Evolutionary conservation across 345 rosid species (phyloP).

Genomic region (Populus davidiana): DNA sequence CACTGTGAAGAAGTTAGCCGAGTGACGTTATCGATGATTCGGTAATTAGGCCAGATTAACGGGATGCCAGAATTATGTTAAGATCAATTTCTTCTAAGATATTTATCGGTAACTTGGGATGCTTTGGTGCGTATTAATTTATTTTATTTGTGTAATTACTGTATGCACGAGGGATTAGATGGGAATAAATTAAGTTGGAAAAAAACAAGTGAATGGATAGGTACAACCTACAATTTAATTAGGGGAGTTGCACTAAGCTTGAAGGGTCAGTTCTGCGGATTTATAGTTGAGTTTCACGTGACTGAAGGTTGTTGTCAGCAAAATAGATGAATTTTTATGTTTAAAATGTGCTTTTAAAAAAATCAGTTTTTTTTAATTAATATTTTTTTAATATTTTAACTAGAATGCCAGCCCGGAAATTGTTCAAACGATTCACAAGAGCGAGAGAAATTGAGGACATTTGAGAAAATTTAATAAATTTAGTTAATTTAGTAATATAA

Average conservation of each 20-base stretch:
- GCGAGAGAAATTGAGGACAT: too few relatives aligned
- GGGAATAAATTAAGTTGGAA: not conserved
- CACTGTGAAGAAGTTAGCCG: not conserved
- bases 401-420: too few relatives aligned
- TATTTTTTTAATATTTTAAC: too few relatives aligned
- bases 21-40: not conserved
- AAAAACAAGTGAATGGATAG: not conserved
- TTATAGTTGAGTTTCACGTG: not conserved
- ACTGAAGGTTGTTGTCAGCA: not conserved
- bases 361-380: too few relatives aligned
- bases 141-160: not conserved
- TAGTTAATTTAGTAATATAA: too few relatives aligned
- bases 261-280: not conserved
- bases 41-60: not conserved
- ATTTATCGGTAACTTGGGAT: not conserved
- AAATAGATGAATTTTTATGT: too few relatives aligned
- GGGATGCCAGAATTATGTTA: not conserved
- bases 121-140: not conserved
- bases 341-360: too few relatives aligned
- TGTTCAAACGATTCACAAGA: too few relatives aligned
- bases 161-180: not conserved
- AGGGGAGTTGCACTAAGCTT: not conserved
- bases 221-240: not conserved
- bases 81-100: not conserved
- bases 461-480: too few relatives aligned